A percentile compares a stretch with the other conserved stretches of the same genome.
phyloP scores from a whole-genome alignment of 2,329 filamentous ascomycete species.

The Cucurbitaria berberidis region DNA sequence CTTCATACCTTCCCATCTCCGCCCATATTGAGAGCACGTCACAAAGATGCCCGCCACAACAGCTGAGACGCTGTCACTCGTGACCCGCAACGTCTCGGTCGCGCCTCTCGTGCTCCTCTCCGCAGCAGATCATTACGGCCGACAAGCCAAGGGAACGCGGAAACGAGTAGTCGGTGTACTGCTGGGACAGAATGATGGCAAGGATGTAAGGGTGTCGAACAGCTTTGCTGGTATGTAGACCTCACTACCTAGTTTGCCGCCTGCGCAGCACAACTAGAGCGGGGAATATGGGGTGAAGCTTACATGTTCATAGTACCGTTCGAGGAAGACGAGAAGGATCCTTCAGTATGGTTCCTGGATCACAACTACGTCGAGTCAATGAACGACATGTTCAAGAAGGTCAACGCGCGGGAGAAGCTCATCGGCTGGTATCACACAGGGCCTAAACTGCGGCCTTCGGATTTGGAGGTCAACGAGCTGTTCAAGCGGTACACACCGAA shows the following conservation, averaged over 20 bases:
- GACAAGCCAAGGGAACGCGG: slow-evolving; percentile 85
- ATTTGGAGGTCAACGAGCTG: slow-evolving; percentile 98
- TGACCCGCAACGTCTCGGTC: slow-evolving; percentile 93
- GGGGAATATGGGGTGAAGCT: slow-evolving; percentile 22
- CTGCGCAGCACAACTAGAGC: slow-evolving; percentile 5
- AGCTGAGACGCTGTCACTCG: slow-evolving; percentile 92
- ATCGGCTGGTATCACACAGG: slow-evolving; percentile 99
- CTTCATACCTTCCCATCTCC: slow-evolving; percentile 3
- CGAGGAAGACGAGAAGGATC: slow-evolving; percentile 98
- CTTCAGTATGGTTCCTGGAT: slow-evolving; percentile 98
- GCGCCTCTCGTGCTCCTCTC: slow-evolving; percentile 97
- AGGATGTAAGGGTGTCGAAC: slow-evolving; percentile 96
- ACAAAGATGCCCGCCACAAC: slow-evolving; percentile 87
- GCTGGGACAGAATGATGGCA: slow-evolving; percentile 93
- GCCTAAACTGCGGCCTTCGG: slow-evolving; percentile 93
- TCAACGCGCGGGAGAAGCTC: slow-evolving; percentile 97
- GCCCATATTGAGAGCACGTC: slow-evolving; percentile 15
- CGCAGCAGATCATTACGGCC: slow-evolving; percentile 97
- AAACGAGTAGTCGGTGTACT: slow-evolving; percentile 92
- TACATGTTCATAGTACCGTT: slow-evolving; percentile 75
- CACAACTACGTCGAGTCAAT: slow-evolving; percentile 99
- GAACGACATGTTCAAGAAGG: slow-evolving; percentile 99
- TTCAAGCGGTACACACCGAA: slow-evolving; percentile 99
- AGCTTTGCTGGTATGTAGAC: slow-evolving; percentile 84
- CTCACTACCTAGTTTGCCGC: slow-evolving; percentile 21